Conservation (phyloP, 345 rosid genomes). For the Aethionema arabicum region DNA sequence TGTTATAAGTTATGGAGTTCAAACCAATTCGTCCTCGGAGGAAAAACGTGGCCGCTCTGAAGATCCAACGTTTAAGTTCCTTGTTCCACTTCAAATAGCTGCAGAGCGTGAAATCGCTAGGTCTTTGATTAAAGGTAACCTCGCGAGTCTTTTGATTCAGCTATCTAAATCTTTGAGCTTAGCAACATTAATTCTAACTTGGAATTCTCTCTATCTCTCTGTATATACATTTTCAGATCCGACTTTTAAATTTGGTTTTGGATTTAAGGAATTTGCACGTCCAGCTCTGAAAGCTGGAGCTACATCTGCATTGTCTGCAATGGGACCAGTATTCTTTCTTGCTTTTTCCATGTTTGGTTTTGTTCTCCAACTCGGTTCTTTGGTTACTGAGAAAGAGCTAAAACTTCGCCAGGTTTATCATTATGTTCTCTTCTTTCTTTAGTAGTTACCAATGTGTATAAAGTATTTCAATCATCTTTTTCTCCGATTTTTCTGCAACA, state of each 20-base stretch:
- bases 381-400: slow-evolving; percentile 83
- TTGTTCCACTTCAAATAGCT: slow-evolving; percentile 83
- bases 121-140: slow-evolving; percentile 64
- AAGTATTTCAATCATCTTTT: slow-evolving; percentile 50
- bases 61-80: slow-evolving; percentile 89
- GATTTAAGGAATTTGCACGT: slow-evolving; percentile 74
- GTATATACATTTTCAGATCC: slow-evolving; percentile 46
- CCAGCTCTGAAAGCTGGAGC: slow-evolving; percentile 42
- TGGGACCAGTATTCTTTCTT: slow-evolving; percentile 83
- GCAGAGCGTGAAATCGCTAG: slow-evolving; percentile 95
- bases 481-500: slow-evolving; percentile 58
- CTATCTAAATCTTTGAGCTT: neutral
- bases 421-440: slow-evolving; percentile 2
- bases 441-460: slow-evolving; percentile 56
- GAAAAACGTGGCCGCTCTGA: slow-evolving; percentile 50
- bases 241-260: slow-evolving; percentile 66
- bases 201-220: too few species aligned
- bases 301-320: slow-evolving; percentile 38
- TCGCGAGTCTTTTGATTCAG: neutral
- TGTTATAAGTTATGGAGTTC: slow-evolving; percentile 71
- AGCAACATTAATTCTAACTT: too few species aligned
- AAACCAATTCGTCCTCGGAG: slow-evolving; percentile 68
- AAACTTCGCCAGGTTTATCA: slow-evolving; percentile 81
- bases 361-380: slow-evolving; percentile 70
- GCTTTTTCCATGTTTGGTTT: slow-evolving; percentile 90